Conservation (phyloP, 2,329 filamentous ascomycete genomes). For the Shiraia sp. region DNA sequence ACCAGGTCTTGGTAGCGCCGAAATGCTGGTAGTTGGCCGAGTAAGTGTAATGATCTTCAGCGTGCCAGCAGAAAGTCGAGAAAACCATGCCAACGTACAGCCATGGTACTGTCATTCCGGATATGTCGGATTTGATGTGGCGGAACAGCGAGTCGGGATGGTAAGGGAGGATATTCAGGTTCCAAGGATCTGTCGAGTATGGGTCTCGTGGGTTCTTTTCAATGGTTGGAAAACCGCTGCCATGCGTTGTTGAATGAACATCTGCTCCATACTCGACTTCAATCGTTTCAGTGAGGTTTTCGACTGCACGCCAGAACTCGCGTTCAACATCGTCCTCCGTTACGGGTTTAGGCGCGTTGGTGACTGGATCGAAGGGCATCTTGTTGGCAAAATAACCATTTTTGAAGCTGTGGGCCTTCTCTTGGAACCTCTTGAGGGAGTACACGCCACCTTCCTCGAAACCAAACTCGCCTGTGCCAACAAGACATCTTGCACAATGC, state of each 20-base stretch:
- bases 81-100: conserved; percentile 99
- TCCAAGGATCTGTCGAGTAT: conserved; percentile 92
- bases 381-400: conserved; percentile 89
- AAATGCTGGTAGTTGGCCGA: conserved; percentile 99
- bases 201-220: conserved; percentile 86
- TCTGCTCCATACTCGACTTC: conserved; percentile 98
- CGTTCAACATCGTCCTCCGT: conserved; percentile 94
- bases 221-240: conserved; percentile 92
- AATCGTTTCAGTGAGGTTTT: conserved; percentile 90
- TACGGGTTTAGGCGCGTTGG: conserved; percentile 78
- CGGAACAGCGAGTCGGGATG: conserved; percentile 91
- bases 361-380: conserved; percentile 82
- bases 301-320: conserved; percentile 95
- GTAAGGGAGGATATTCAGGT: conserved; percentile 88
- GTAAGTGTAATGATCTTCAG: conserved; percentile 97
- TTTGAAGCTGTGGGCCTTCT: conserved; percentile 94
- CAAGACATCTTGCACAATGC: conserved; percentile 94
- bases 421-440: conserved; percentile 92
- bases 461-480: conserved; percentile 94
- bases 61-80: conserved; percentile 99
- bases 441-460: conserved; percentile 97
- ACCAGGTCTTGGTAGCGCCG: conserved; percentile 98
- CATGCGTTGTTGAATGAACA: conserved; percentile 96
- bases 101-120: conserved; percentile 99
- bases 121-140: conserved; percentile 97